phyloP scores from a whole-genome alignment of 2,329 filamentous ascomycete genomes.

The Hymenoscyphus fraxineus region DNA sequence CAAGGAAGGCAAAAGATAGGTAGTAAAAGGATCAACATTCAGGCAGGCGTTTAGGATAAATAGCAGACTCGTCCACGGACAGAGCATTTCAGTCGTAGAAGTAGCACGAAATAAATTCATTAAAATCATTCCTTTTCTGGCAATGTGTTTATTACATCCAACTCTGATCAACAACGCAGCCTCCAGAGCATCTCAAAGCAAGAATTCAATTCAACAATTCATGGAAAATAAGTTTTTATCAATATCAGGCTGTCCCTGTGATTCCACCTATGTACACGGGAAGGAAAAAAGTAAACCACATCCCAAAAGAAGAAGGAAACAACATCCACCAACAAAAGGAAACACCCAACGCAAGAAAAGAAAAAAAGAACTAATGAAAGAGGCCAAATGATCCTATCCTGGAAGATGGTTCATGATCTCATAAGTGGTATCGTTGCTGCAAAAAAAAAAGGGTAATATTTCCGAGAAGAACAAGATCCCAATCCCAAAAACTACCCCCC shows the following conservation, averaged over 20 bases:
- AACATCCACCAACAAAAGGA: not conserved
- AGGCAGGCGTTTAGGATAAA: not conserved
- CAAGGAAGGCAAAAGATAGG: constrained; percentile 9
- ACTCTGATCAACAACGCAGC: not conserved
- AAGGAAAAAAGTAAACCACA: not conserved
- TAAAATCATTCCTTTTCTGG: not conserved
- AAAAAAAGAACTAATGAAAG: constrained; percentile 10
- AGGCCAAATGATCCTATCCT: constrained; percentile 20
- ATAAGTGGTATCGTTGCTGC: constrained; percentile 23
- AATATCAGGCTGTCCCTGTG: not conserved
- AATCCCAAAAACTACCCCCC: not conserved
- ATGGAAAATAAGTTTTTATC: not conserved
- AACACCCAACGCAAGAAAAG: not conserved
- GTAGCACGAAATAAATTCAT: not conserved
- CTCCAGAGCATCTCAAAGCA: not conserved
- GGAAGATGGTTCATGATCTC: constrained; percentile 22
- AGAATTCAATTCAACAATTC: not conserved
- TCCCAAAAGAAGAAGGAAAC: not conserved
- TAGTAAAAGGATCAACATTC: not conserved
- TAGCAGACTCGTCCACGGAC: constrained; percentile 25
- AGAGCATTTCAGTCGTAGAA: constrained; percentile 9
- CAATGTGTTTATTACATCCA: not conserved
- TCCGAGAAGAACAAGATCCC: constrained; percentile 6
- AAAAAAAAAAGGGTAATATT: constrained; percentile 5
- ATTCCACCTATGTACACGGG: constrained; percentile 9